phyloP scores from a whole-genome alignment of 257 asterid genomes.

The Solanum microdontum region DNA sequence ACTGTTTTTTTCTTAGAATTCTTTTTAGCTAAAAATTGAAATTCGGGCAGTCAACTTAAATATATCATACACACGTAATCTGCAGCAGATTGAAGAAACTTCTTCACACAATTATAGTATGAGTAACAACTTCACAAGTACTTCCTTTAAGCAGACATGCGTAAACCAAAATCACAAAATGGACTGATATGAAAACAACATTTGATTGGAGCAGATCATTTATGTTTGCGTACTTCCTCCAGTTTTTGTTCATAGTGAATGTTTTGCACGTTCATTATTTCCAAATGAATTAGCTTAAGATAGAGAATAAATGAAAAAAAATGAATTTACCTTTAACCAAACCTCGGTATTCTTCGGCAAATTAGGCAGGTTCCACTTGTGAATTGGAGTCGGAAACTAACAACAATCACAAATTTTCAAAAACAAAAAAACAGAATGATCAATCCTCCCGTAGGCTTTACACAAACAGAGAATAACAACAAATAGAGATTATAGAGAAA shows the following conservation, averaged over 20 bases:
- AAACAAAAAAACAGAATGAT: constrained; percentile 15
- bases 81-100: not conserved
- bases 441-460: not conserved
- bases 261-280: not conserved
- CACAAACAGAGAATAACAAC: not conserved
- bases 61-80: not conserved
- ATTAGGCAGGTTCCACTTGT: constrained; percentile 87
- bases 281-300: not conserved
- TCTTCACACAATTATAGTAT: not conserved
- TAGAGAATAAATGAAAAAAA: not conserved
- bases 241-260: not conserved
- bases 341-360: constrained; percentile 75
- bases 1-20: not conserved
- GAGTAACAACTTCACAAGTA: not conserved
- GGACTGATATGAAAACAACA: not conserved
- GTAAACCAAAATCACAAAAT: not conserved
- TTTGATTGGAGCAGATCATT: not conserved
- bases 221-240: not conserved
- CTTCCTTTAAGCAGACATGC: not conserved
- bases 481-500: not conserved
- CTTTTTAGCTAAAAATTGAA: not conserved
- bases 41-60: not conserved
- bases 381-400: constrained; percentile 92
- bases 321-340: constrained; percentile 62
- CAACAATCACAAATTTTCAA: not conserved